Evolutionary conservation across 495 filamentous ascomycete genomes (phyloP), one percentile per base, ranked within the genome.

Genomic region (Halenospora varia): DNA sequence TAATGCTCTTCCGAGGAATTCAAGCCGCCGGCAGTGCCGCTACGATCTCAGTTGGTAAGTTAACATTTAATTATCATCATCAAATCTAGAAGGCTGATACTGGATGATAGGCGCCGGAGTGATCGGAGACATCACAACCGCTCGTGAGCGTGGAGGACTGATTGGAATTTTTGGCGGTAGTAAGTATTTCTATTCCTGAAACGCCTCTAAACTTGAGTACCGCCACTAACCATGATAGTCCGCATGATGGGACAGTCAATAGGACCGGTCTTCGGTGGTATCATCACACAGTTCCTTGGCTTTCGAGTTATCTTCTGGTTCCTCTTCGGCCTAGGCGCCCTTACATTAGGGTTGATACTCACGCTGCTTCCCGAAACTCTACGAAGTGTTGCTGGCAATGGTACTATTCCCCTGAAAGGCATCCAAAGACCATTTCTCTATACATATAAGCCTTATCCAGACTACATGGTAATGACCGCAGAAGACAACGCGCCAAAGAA

Each of bases 21-120:
- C 85, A 89, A 68, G 81, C 77, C 35, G 73, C 76, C 1, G 86
- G 86, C 0, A 84, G 77, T 57, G 79, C 80, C n/a, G 73, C 71
- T 10, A 61, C 80, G 0, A 77, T 82, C 35, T 73, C 79, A 2
- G 72, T 84, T 29, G 80, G 79, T 57, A 40, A 18, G 51, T n/a
- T n/a, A 45, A 13, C 29, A n/a, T n/a, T n/a, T n/a, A n/a, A n/a
- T n/a, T n/a, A n/a, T 45, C 18, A 35, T 3, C 17, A 13, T 13
- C 25, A 9, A 3, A 52, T 35, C 6, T 15, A 18, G 24, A 10
- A 25, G 51, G 20, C 25, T 45, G 2, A 3, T 52, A 22, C 19
- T 42, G 23, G 10, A 8, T 17, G 13, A 2, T 20, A 60, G 58
- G 58, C 1, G 75, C 75, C 3, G 81, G 79, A 10, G 82, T 85